Percentiles rank a stretch among this genome's conserved stretches.
Evolutionary conservation across 2,329 filamentous ascomycete genomes (phyloP).

Genomic region (Trichoderma pleuroti): DNA sequence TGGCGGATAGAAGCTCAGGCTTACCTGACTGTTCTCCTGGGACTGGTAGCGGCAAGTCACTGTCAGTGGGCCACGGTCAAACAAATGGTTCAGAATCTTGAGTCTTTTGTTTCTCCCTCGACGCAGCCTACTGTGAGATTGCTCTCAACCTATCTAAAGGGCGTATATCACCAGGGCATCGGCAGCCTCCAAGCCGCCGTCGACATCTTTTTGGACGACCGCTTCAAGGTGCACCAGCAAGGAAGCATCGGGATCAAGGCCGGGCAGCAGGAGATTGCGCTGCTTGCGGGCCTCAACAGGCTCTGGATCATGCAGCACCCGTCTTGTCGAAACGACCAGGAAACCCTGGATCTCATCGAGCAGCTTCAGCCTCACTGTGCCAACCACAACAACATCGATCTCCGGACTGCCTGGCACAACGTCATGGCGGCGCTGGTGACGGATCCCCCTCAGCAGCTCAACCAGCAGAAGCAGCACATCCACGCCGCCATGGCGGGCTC

Average conservation of each 20-base stretch:
- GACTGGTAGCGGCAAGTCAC: conserved; percentile 65
- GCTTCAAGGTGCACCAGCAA: conserved; percentile 47
- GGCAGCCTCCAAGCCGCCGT: conserved; percentile 70
- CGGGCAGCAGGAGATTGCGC: conserved; percentile 59
- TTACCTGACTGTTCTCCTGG: conserved; percentile 68
- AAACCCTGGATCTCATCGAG: conserved; percentile 59
- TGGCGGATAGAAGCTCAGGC: conserved; percentile 66
- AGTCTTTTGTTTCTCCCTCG: conserved; percentile 40
- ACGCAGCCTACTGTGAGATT: conserved; percentile 42
- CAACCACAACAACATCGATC: conserved; percentile 67
- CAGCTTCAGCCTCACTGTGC: conserved; percentile 65
- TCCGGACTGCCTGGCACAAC: conserved; percentile 74
- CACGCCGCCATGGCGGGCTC: conserved; percentile 68
- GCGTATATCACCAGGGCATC: conserved; percentile 71
- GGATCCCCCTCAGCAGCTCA: conserved; percentile 61
- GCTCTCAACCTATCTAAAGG: conserved; percentile 68
- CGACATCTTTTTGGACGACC: conserved; percentile 58
- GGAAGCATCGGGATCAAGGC: conserved; percentile 41
- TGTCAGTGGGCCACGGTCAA: conserved; percentile 67
- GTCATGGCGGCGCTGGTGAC: conserved; percentile 65
- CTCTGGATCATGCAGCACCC: conserved; percentile 70
- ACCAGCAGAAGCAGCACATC: conserved; percentile 75
- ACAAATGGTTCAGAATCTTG: conserved; percentile 53
- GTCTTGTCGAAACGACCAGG: conserved; percentile 52
- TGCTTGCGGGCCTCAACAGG: conserved; percentile 65